These are phyloP conservation scores for Mycena alexandri DNA, from an alignment of 768 basidiomycete genomes.

Conservation along the genomic window DNA sequence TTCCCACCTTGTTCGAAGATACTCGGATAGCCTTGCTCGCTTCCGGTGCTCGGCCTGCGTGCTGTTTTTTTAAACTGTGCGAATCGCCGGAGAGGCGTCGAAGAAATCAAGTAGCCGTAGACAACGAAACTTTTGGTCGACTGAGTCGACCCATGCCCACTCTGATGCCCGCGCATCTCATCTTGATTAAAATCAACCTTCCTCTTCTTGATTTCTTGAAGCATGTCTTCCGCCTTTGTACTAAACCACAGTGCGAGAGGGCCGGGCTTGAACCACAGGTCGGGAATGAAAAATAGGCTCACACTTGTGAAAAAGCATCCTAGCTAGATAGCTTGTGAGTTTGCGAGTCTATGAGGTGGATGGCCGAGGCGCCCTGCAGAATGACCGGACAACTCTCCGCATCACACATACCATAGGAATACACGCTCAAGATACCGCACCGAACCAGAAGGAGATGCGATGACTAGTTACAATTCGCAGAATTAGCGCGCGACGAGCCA, in stretches of 20 bases:
- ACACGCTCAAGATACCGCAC: constrained; percentile 1
- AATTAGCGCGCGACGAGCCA: constrained; percentile 17
- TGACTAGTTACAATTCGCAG: constrained; percentile 4
- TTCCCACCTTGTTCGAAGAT: constrained; percentile 13
- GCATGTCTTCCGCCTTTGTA: constrained; percentile 1
- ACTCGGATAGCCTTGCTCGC: constrained; percentile 12
- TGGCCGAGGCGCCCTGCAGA: background rate
- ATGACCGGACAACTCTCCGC: constrained; percentile 2
- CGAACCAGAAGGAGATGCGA: background rate
- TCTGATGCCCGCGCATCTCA: constrained; percentile 24
- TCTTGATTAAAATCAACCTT: constrained; percentile 16
- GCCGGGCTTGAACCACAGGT: constrained; percentile 6
- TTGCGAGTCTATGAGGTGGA: constrained; percentile 1
- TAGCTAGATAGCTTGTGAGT: constrained; percentile 2
- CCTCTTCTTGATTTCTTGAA: constrained; percentile 18
- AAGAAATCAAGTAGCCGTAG: constrained; percentile 1
- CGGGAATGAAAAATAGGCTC: constrained; percentile 24
- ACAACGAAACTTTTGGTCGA: background rate
- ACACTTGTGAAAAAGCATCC: background rate
- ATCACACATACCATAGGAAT: background rate
- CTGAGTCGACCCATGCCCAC: constrained; percentile 16
- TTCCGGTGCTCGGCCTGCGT: constrained; percentile 7
- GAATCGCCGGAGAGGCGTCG: constrained; percentile 9
- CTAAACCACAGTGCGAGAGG: constrained; percentile 21
- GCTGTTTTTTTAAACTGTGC: constrained; percentile 9